Evolutionary conservation across 2,329 filamentous ascomycete genomes (phyloP).

Genomic region (Colletotrichum acutatum): DNA sequence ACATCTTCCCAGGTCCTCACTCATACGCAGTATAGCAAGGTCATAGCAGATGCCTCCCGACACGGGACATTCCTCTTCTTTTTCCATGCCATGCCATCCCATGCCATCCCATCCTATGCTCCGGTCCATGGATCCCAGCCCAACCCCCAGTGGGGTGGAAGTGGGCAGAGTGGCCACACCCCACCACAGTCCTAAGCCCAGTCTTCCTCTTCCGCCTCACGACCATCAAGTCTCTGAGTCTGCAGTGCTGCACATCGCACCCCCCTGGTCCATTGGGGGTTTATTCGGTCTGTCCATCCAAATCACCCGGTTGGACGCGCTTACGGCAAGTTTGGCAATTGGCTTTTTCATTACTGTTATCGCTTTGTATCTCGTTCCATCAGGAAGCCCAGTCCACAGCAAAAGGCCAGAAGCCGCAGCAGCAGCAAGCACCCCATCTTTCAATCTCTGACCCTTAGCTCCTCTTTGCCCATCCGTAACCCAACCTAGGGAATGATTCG

Average conservation of each 20-base stretch:
- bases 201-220: not conserved
- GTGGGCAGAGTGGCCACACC: slow-evolving; percentile 30
- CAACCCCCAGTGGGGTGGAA: slow-evolving; percentile 30
- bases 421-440: not conserved
- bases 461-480: slow-evolving; percentile 1
- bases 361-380: not conserved
- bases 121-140: slow-evolving; percentile 21
- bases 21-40: no score
- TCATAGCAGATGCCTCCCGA: not conserved
- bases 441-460: slow-evolving; percentile 16
- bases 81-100: slow-evolving; percentile 13
- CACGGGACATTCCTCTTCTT: not conserved
- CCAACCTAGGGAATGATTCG: slow-evolving; percentile 23
- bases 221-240: not conserved
- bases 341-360: slow-evolving; percentile 9
- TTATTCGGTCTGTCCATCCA: not conserved
- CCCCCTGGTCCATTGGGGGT: slow-evolving; percentile 7
- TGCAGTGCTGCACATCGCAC: slow-evolving; percentile 1
- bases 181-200: not conserved
- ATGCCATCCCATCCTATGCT: slow-evolving; percentile 9
- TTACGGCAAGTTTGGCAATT: not conserved
- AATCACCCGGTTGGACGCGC: slow-evolving; percentile 1
- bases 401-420: not conserved
- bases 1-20: not conserved
- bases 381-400: not conserved